phyloP scores from a whole-genome alignment of 78 protist species.

The Monosiga brevicollis region DNA sequence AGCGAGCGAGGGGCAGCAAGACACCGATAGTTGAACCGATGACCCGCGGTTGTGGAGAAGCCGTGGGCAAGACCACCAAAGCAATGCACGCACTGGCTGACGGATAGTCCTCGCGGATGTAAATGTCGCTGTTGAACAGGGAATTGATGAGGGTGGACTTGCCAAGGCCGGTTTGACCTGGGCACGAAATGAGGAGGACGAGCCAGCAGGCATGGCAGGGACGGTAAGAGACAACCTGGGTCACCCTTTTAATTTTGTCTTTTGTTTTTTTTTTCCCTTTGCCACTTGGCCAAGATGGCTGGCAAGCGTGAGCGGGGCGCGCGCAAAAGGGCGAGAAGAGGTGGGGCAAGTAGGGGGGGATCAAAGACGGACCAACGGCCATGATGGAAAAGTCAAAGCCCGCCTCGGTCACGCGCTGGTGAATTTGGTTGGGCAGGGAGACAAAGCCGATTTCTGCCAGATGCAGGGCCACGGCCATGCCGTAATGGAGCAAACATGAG shows the following conservation, averaged over 20 bases:
- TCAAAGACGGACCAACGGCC: conserved; percentile 10
- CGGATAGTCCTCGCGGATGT: background rate
- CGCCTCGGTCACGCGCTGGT: background rate
- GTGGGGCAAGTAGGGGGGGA: background rate
- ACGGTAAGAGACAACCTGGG: background rate
- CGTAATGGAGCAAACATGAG: too few species aligned
- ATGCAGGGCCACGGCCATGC: too few species aligned
- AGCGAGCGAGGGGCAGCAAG: background rate
- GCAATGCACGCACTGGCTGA: background rate
- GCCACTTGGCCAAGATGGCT: background rate
- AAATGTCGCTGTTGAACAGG: conserved; percentile 7
- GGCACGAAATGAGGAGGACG: background rate
- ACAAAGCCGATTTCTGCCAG: conserved; percentile 14
- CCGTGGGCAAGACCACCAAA: background rate
- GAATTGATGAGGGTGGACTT: conserved; percentile 30
- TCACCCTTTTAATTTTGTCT: background rate
- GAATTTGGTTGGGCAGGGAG: conserved; percentile 21
- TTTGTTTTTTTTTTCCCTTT: background rate
- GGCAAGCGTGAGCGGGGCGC: background rate
- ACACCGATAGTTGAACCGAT: background rate
- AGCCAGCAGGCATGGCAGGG: background rate
- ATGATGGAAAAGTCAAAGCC: conserved; percentile 24
- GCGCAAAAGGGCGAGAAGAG: background rate
- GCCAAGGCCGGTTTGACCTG: conserved; percentile 26
- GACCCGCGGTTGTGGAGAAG: background rate